A percentile compares a stretch with the other conserved stretches of the same genome.
Evolutionary conservation across 2,329 filamentous ascomycete species (phyloP).

Genomic region (Colletotrichum cordylinicola): DNA sequence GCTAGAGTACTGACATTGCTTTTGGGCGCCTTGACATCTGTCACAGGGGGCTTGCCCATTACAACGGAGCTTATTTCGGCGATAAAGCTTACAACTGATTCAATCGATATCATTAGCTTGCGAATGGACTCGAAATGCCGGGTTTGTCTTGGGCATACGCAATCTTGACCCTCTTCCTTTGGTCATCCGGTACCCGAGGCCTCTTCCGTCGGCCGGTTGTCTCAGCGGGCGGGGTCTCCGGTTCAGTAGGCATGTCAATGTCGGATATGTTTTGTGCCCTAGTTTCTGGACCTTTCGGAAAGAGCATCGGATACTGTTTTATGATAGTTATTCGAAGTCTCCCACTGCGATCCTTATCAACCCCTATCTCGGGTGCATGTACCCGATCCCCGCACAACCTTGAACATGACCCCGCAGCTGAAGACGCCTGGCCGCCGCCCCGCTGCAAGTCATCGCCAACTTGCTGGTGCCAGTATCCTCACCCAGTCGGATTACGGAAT

Average conservation of each 20-base stretch:
- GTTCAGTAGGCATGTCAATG: not conserved
- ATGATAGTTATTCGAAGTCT: not conserved
- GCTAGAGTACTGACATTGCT: not conserved
- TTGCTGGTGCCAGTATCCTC: not conserved
- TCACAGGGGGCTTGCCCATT: not conserved
- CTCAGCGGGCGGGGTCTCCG: rapidly evolving
- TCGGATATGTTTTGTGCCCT: not conserved
- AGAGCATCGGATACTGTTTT: not conserved
- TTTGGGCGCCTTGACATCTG: not conserved
- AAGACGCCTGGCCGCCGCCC: not conserved
- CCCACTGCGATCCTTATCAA: not conserved
- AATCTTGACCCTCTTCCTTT: not conserved
- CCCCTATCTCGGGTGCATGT: not conserved
- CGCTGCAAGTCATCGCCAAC: not conserved
- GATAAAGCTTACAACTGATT: not conserved
- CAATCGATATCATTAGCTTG: not conserved
- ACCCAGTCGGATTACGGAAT: not conserved
- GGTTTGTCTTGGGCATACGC: not conserved
- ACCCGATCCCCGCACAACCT: not conserved
- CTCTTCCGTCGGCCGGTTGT: not conserved
- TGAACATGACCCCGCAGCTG: not conserved
- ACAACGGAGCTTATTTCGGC: not conserved
- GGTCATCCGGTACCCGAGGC: not conserved
- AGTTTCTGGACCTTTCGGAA: not conserved
- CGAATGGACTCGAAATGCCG: not conserved